phyloP scores from a whole-genome alignment of 768 basidiomycete genomes.

The Podaxis sp. region DNA sequence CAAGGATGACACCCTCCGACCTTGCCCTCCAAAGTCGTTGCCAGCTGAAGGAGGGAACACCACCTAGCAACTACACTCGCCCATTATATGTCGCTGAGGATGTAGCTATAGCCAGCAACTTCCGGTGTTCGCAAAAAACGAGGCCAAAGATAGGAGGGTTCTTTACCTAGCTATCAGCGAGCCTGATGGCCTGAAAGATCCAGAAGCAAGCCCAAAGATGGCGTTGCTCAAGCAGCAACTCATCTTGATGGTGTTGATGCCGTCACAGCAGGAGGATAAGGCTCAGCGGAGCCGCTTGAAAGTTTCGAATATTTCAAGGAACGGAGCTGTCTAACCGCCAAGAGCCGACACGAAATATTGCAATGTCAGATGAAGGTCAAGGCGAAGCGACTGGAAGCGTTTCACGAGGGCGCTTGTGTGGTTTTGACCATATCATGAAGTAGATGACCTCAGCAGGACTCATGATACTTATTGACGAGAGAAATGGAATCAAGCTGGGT shows the following conservation, averaged over 20 bases:
- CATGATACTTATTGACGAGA: conserved; percentile 24
- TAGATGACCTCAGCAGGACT: conserved; percentile 62
- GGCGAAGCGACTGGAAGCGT: conserved; percentile 46
- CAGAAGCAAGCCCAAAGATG: conserved; percentile 65
- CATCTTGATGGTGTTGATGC: not conserved
- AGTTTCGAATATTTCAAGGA: conserved; percentile 59
- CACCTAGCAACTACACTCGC: not conserved
- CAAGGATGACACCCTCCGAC: no score
- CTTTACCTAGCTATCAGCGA: conserved; percentile 61
- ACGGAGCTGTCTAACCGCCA: conserved; percentile 59
- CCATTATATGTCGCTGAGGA: conserved; percentile 33
- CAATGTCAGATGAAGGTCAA: conserved; percentile 45
- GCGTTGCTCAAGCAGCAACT: conserved; percentile 5
- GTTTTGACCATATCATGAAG: not conserved
- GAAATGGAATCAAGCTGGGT: not conserved
- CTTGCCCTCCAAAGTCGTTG: not conserved
- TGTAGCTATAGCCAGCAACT: conserved; percentile 41
- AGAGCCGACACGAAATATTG: conserved; percentile 54
- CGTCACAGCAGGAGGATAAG: not conserved
- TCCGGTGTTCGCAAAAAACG: conserved; percentile 64
- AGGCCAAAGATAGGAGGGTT: conserved; percentile 68
- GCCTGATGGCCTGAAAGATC: conserved; percentile 58
- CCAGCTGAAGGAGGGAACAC: not conserved
- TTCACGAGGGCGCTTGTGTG: conserved; percentile 30
- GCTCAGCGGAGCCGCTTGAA: conserved; percentile 37